phyloP scores from a whole-genome alignment of 495 filamentous ascomycete species.

The Trichoderma asperelloides region DNA sequence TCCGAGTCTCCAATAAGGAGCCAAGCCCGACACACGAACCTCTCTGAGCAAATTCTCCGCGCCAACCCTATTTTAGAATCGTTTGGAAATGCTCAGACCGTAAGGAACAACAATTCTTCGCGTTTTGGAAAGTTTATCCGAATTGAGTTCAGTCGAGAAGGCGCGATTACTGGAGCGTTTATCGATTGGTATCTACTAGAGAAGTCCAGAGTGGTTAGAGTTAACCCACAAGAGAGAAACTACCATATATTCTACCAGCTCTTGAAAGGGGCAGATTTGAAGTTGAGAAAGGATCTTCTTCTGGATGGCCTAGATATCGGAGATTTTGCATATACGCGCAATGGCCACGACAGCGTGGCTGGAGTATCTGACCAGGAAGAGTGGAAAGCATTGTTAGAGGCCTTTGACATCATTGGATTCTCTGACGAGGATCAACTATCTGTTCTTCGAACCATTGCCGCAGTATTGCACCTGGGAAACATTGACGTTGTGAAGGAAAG shows the following conservation, averaged over 20 bases:
- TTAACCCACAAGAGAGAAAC: conserved; percentile 80
- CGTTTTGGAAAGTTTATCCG: conserved; percentile 98
- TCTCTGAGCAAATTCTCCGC: conserved; percentile 94
- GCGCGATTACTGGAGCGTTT: conserved; percentile 90
- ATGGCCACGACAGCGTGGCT: conserved; percentile 81
- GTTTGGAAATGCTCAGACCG: conserved; percentile 96
- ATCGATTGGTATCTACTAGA: conserved; percentile 99
- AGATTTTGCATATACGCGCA: conserved; percentile 84
- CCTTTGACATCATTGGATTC: conserved; percentile 92
- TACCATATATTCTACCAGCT: conserved; percentile 99
- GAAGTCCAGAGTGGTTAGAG: conserved; percentile 87
- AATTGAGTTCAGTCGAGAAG: conserved; percentile 85
- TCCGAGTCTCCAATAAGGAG: conserved; percentile 61
- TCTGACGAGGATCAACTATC: conserved; percentile 73
- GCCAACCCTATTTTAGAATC: conserved; percentile 98
- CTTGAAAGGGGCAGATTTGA: conserved; percentile 66
- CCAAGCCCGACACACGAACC: conserved; percentile 65
- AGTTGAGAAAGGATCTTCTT: conserved; percentile 66
- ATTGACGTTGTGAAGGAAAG: conserved; percentile 83
- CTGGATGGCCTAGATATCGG: conserved; percentile 63
- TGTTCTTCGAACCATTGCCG: conserved; percentile 81
- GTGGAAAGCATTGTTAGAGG: conserved; percentile 83
- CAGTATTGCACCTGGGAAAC: conserved; percentile 89
- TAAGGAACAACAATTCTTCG: conserved; percentile 97
- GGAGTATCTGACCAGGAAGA: conserved; percentile 89